Base-by-base conservation (phyloP, 2,329 filamentous ascomycete genomes). In the Ophiostoma piceae region DNA sequence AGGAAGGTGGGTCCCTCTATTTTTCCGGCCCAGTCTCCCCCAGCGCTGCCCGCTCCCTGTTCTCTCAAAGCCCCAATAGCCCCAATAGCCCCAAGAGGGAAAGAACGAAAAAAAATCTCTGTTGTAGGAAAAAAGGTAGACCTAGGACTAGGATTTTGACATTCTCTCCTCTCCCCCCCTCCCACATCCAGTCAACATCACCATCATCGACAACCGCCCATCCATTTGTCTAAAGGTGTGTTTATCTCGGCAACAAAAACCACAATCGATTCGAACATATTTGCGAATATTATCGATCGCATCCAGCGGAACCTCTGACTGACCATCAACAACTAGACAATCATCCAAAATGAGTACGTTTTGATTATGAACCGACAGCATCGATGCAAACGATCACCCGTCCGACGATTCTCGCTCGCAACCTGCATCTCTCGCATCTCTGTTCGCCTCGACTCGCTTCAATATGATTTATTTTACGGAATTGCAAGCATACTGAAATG, bases 271-370 rank as follows among this genome's bases (percentile, higher is more conserved):
- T n/a, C 16, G 29, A 41, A 41, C 14, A 35, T 35, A 35, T 35
- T 35, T 35, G 11, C 39, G 39, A 41, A 12, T 41, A 12, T 41
- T 41, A 41, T 41, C 39, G 39, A 14, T 22, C 9, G 51, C 51
- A 12, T 14, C 37, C 16, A 62, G 57, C 39, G 51, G 43, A 66
- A 57, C 35, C 41, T 65, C 60, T 66, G 37, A 70, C 71, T 74
- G 68, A 73, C 71, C 43, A n/a, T 19, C n/a, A 12, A 67, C 72
- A 39, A 66, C n/a, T 26, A 66, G 71, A 79, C 74, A 78, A 73
- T 72, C 72, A 82, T 81, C 81, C 82, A 85, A 84, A 81, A 85
- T 85, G 84, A 85, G 84, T 85, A 85, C 77, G 84, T 85, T 65
- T 22, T 6, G 35, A 11, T 41, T 41, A 41, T 19, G 16, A 47